Base-by-base conservation (phyloP, 495 filamentous ascomycete genomes). In the Talaromyces proteolyticus region DNA sequence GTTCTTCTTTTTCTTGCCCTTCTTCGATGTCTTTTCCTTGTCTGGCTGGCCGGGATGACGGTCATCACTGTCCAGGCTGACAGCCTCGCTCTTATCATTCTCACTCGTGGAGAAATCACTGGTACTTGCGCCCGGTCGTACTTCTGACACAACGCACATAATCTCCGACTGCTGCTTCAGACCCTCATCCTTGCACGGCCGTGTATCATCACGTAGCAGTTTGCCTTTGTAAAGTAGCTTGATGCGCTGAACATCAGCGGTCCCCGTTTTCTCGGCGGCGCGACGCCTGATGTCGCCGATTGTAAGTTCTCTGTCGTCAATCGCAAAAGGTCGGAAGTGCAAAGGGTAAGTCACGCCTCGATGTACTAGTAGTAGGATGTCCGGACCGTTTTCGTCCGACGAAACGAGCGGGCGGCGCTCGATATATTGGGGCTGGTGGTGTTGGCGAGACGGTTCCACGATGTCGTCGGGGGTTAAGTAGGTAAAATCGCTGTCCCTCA, bases 201-300 rank as follows among this genome's bases (percentile, higher is more conserved):
- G 65, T 6, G 69, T 55, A 55, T 84, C 75, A 52, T 91, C 80
- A 59, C 84, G 85, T 36, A 96, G 65, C 16, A 84, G 75, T 51
- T 81, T 82, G 8, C 91, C 91, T 63, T 91, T 92, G 74, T 92
- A 94, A 42, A 91, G 76, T 60, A 96, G 64, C 56, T 83, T 86
- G 54, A 96, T 66, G 6, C 77, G 65, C 39, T 78, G 71, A n/a
- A 79, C 73, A 50, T 84, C 75, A 6, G 72, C 66, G 12, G 86
- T 69, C 21, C 78, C 77, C 54, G 85, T 74, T 49, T 85, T 73
- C 48, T 80, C 67, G 18, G 81, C 84, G 8, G 84, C 87, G 5
- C 78, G 77, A 25, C 79, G 70, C 21, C 84, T 73, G 26, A 95
- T 69, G 47, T 86, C 81, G 42, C 78, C 69, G 34, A 94, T 81